phyloP scores from a whole-genome alignment of 768 basidiomycete species.

The Boletus edulis region DNA sequence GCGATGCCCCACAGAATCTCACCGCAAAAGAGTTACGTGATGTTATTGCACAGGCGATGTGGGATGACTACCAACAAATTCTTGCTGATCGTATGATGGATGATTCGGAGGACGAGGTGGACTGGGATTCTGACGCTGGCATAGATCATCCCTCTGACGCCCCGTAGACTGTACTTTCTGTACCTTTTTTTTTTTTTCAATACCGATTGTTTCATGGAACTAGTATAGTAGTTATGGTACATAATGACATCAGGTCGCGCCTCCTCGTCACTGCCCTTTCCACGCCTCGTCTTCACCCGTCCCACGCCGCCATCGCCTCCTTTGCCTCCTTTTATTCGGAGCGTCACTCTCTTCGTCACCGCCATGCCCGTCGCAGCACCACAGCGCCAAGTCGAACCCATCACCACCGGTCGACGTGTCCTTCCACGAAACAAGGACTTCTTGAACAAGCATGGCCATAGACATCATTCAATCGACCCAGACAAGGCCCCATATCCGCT shows the following conservation, averaged over 20 bases:
- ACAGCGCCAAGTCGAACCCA: constrained; percentile 18
- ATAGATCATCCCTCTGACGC: too few relatives aligned
- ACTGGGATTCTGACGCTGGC: too few relatives aligned
- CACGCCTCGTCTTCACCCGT: constrained; percentile 8
- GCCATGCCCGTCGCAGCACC: constrained; percentile 21
- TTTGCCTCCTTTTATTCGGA: not conserved
- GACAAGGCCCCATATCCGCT: constrained; percentile 82
- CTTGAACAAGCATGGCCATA: constrained; percentile 55
- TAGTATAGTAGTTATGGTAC: not conserved
- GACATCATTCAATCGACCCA: constrained; percentile 64
- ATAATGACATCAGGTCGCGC: not conserved
- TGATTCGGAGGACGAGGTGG: too few relatives aligned
- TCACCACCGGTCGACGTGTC: constrained; percentile 31
- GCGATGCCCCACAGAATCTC: too few relatives aligned
- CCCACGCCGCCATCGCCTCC: constrained; percentile 7
- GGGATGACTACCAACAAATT: too few relatives aligned
- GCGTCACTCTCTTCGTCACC: not conserved
- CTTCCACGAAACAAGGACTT: constrained; percentile 51
- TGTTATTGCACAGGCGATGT: too few relatives aligned
- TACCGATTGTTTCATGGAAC: too few relatives aligned
- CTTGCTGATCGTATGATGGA: too few relatives aligned
- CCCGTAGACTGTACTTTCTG: too few relatives aligned
- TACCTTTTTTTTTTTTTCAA: too few relatives aligned
- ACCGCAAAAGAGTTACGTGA: too few relatives aligned
- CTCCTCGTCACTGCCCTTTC: constrained; percentile 2